Percentiles rank a stretch among this genome's conserved stretches.
Conservation (phyloP, 169 alveolate species). For the Babesia sp. region DNA sequence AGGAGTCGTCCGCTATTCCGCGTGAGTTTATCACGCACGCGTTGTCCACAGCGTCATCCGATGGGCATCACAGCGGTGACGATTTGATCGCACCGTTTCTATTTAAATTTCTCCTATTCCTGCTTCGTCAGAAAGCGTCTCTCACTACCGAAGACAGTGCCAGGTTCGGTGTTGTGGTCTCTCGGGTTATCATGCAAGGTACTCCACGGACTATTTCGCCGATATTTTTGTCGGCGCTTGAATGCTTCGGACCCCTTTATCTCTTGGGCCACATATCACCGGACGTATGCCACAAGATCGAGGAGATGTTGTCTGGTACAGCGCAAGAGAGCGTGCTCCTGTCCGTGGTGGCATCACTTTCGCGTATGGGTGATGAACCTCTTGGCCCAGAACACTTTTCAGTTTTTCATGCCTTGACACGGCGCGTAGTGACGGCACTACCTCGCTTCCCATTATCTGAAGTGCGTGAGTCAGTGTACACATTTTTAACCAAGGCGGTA, state of each 20-base stretch:
- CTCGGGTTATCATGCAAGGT: slow-evolving; percentile 2
- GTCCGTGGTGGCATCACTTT: slow-evolving; percentile 7
- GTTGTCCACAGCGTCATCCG: background rate
- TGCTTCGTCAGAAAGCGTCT: slow-evolving; percentile 1
- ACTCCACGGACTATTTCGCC: background rate
- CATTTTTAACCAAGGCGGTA: slow-evolving; percentile 13
- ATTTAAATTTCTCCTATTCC: slow-evolving; percentile 15
- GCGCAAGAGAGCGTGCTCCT: slow-evolving; percentile 21
- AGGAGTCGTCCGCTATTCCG: background rate
- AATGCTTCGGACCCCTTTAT: slow-evolving; percentile 45
- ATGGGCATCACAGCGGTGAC: background rate
- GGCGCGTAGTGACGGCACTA: slow-evolving; percentile 3
- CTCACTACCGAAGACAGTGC: slow-evolving; percentile 11
- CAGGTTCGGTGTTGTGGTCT: slow-evolving; percentile 1
- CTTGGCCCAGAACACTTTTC: background rate
- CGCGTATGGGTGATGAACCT: background rate
- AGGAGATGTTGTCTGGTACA: background rate
- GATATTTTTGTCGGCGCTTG: slow-evolving; percentile 2
- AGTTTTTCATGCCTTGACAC: slow-evolving; percentile 5
- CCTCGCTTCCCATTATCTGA: slow-evolving; percentile 52
- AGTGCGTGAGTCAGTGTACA: slow-evolving; percentile 43
- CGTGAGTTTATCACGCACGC: slow-evolving; percentile 39
- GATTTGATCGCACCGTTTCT: slow-evolving; percentile 34
- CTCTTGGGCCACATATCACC: slow-evolving; percentile 11
- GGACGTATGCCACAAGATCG: slow-evolving; percentile 22